Evolutionary conservation across 164 flowering plant genomes (phyloP), one percentile per base, ranked within the genome.

Genomic region (Hamamelis virginiana): DNA sequence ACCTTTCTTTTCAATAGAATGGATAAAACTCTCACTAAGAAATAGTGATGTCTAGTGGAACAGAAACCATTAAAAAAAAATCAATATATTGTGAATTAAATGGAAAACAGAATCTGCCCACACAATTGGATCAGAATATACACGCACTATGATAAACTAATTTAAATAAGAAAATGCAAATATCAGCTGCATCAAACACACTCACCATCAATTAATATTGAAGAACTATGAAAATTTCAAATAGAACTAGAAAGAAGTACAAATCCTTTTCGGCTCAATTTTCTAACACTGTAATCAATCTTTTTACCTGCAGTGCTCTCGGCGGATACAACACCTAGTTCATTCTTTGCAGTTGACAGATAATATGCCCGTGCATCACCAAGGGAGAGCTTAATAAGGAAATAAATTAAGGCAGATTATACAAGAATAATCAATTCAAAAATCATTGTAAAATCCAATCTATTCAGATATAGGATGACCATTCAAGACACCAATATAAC

Each of bases 321-420:
- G 59, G 99, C 99, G 45, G 98, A 89, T 27, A 96, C 91, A 69
- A 96, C 97, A 68, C 99, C 99, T 23, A 93, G 82, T 72, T 92
- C 99, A 81, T 91, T 89, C 83, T 90, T 86, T 23, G 98, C 97
- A 71, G 98, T 95, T 52, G 98, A 92, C 56, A 95, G 84, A 78
- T 86, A 81, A 78, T 95, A 92, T 22, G 99, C 97, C 45, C 98
- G 86, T 44, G 99, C 96, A 89, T 95, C 99, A 57, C 99, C 99
- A 76, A 95, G 97, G 16, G 99, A 95, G 22, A 95, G 89, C 99
- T 95, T 69, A 56, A 23, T n/a, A 51, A 68, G 22, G 23, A 70
- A 55, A 8, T 27, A 47, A 5, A 79, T 80, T 51, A 80, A 87
- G 77, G 81, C 18, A 38, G 26, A 68, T 52, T 18, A 27, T 47